Evolutionary conservation across 2,329 filamentous ascomycete species (phyloP).

Genomic region (Hirsutella rhossiliensis): DNA sequence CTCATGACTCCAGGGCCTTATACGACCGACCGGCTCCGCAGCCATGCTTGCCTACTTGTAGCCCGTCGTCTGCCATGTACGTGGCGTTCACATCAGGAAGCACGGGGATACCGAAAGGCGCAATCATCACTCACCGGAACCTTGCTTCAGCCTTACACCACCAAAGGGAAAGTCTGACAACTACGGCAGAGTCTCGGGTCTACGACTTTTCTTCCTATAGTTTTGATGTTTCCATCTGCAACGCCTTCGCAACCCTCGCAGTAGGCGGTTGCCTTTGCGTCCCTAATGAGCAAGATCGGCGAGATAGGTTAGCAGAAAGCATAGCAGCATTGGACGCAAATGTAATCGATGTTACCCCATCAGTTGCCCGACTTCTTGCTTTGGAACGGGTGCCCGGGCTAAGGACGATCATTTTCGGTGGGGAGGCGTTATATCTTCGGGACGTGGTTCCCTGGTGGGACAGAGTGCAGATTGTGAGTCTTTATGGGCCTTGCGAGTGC

Average conservation of each 20-base stretch:
- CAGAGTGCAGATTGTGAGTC: neutral
- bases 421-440: neutral
- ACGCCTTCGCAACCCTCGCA: constrained; percentile 10
- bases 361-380: neutral
- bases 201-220: constrained; percentile 38
- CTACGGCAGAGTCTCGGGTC: constrained; percentile 34
- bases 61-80: constrained; percentile 7
- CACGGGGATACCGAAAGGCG: constrained; percentile 16
- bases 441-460: neutral
- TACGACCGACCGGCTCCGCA: neutral
- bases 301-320: neutral
- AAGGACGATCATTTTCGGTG: neutral
- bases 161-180: constrained; percentile 33
- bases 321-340: neutral
- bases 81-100: constrained; percentile 16
- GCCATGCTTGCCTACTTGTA: constrained; percentile 5
- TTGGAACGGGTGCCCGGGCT: neutral
- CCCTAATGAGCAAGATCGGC: constrained; percentile 22
- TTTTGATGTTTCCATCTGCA: constrained; percentile 33
- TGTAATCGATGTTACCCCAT: neutral
- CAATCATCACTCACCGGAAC: constrained; percentile 30
- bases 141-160: constrained; percentile 37
- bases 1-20: neutral
- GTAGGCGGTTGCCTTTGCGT: constrained; percentile 11
- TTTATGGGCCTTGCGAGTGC: neutral